These are phyloP conservation scores for Colletotrichum plurivorum DNA, from an alignment of 2,329 filamentous ascomycete genomes.

Conservation along the genomic window DNA sequence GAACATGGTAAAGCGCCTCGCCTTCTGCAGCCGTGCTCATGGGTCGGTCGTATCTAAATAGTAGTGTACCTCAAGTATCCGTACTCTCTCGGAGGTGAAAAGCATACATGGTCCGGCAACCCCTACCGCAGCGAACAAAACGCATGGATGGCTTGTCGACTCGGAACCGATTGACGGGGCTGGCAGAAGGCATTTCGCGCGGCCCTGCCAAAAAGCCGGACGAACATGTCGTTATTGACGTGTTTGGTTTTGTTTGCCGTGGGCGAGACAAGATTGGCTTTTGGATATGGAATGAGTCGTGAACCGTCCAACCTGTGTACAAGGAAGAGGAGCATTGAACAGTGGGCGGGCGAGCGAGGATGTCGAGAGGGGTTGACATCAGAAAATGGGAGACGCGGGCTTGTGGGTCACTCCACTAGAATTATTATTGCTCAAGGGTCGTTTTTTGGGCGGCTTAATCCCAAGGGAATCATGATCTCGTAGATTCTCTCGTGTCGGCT, in stretches of 20 bases:
- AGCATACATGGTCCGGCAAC: slow-evolving; percentile 17
- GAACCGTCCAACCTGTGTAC: background rate
- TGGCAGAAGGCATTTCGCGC: slow-evolving; percentile 4
- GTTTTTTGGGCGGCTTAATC: slow-evolving; percentile 8
- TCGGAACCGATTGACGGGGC: slow-evolving; percentile 19
- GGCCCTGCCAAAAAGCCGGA: slow-evolving; percentile 12
- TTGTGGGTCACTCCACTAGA: slow-evolving; percentile 27
- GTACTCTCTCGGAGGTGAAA: slow-evolving; percentile 17
- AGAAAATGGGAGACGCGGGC: slow-evolving; percentile 23
- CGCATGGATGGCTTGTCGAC: slow-evolving; percentile 35
- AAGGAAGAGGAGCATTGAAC: slow-evolving; percentile 14
- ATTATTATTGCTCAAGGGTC: slow-evolving; percentile 14
- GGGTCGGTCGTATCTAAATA: background rate
- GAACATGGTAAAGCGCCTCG: slow-evolving; percentile 8
- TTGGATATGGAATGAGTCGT: slow-evolving; percentile 12
- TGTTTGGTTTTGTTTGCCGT: slow-evolving; percentile 6
- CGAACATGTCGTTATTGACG: slow-evolving; percentile 14
- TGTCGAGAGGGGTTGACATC: slow-evolving; percentile 26
- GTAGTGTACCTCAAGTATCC: too few relatives aligned
- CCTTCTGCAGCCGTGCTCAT: slow-evolving; percentile 26
- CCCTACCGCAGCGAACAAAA: slow-evolving; percentile 11
- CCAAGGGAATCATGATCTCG: slow-evolving; percentile 23
- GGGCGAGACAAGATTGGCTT: slow-evolving; percentile 1
- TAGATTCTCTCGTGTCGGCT: slow-evolving; percentile 24
- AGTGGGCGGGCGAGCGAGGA: slow-evolving; percentile 2